A percentile compares a stretch with the other conserved stretches of the same genome.
These are phyloP conservation scores for Coniferiporia sulphurascens DNA, from an alignment of 1,284 basidiomycete species.

Conservation along the genomic window DNA sequence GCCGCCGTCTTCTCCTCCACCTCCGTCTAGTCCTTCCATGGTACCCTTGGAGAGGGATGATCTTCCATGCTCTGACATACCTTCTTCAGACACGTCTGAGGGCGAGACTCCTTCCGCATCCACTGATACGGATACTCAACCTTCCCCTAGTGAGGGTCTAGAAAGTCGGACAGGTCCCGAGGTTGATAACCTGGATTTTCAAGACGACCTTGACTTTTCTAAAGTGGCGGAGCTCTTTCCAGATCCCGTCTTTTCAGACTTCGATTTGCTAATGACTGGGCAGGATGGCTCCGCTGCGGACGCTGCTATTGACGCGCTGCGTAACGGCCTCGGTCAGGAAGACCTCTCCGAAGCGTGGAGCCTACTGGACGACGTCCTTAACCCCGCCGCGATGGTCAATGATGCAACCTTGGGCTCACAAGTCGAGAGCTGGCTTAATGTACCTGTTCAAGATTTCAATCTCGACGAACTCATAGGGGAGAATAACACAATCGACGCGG, in stretches of 20 bases:
- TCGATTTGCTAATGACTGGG: not conserved
- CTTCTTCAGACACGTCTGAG: constrained; percentile 10
- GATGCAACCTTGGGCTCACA: not conserved
- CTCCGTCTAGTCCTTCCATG: constrained; percentile 14
- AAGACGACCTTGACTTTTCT: not conserved
- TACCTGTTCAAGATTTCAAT: not conserved
- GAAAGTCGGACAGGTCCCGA: not conserved
- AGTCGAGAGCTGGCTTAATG: constrained; percentile 1
- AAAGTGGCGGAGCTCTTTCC: not conserved
- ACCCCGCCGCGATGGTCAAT: not conserved
- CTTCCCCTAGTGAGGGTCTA: not conserved
- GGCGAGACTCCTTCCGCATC: constrained; percentile 9
- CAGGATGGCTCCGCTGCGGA: constrained; percentile 7
- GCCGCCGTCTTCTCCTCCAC: constrained; percentile 18
- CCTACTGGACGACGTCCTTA: constrained; percentile 6
- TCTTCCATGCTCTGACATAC: constrained; percentile 13
- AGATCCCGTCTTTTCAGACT: not conserved
- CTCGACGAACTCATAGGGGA: not conserved
- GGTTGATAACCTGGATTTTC: not conserved
- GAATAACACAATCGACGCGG: not conserved
- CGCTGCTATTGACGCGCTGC: constrained; percentile 14
- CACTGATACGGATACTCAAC: not conserved
- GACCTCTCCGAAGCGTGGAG: constrained; percentile 18
- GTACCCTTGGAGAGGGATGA: constrained; percentile 9
- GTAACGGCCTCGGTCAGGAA: constrained; percentile 12